These are phyloP conservation scores for Xylaria sp. DNA, from an alignment of 2,329 filamentous ascomycete species.

Conservation along the genomic window DNA sequence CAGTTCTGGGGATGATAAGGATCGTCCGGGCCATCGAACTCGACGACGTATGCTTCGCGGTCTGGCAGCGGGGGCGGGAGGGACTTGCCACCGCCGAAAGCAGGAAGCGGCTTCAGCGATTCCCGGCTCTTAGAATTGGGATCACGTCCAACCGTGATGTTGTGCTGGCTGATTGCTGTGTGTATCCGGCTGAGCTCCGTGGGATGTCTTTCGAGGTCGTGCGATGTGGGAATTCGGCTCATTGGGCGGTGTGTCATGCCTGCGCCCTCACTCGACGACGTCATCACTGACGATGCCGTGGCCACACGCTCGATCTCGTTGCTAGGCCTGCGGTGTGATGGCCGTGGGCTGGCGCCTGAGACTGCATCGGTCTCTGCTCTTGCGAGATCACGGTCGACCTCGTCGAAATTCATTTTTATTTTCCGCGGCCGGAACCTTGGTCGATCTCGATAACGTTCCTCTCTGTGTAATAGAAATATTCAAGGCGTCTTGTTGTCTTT, in stretches of 20 bases:
- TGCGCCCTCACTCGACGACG: conserved; percentile 49
- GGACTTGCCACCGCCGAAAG: conserved; percentile 75
- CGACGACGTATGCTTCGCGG: conserved; percentile 78
- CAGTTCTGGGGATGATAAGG: conserved; percentile 89
- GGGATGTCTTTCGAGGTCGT: conserved; percentile 71
- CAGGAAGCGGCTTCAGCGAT: conserved; percentile 65
- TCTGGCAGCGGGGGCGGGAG: conserved; percentile 73
- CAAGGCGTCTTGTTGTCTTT: neutral
- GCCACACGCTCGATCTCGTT: conserved; percentile 66
- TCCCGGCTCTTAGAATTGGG: conserved; percentile 52
- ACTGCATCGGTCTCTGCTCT: conserved; percentile 52
- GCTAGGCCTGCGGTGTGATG: conserved; percentile 46
- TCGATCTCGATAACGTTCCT: neutral
- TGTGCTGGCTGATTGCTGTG: conserved; percentile 73
- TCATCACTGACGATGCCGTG: conserved; percentile 57
- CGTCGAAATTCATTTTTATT: conserved; percentile 48
- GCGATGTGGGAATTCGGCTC: conserved; percentile 67
- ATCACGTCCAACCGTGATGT: conserved; percentile 69
- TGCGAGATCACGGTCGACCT: conserved; percentile 59
- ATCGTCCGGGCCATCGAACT: conserved; percentile 84
- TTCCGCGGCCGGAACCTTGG: neutral
- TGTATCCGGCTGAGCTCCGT: conserved; percentile 74
- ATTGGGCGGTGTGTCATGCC: conserved; percentile 50
- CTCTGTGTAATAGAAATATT: neutral
- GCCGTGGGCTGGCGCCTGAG: conserved; percentile 9